phyloP scores from a whole-genome alignment of 495 filamentous ascomycete genomes.

The Penicillium lagena region DNA sequence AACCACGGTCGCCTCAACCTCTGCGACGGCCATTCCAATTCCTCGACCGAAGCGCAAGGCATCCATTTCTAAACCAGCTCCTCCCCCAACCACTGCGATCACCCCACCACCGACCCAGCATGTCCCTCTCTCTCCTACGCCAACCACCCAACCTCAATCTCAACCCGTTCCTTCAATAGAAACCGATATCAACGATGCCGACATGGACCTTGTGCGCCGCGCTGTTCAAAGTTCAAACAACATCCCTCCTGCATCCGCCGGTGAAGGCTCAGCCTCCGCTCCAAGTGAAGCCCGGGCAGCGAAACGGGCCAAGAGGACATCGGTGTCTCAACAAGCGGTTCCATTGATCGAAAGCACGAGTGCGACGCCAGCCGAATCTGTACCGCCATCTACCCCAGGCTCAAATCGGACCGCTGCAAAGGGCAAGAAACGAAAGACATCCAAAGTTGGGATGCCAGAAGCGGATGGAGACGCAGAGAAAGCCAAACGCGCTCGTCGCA shows the following conservation, averaged over 20 bases:
- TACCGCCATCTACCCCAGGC: constrained; percentile 10
- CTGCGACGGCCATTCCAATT: constrained; percentile 20
- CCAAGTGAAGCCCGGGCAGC: constrained; percentile 1
- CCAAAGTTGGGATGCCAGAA: constrained; percentile 16
- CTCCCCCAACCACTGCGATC: not conserved
- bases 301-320: constrained; percentile 14
- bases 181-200: not conserved
- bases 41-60: constrained; percentile 23
- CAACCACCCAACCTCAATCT: constrained; percentile 3
- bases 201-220: too few species aligned
- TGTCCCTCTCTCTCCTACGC: not conserved
- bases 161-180: not conserved
- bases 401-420: constrained; percentile 10
- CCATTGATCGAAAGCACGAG: constrained; percentile 6
- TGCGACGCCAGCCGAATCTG: constrained; percentile 5
- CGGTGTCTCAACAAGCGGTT: constrained; percentile 5
- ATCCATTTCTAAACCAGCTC: not conserved
- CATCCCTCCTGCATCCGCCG: constrained; percentile 3
- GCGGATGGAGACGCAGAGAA: constrained; percentile 22
- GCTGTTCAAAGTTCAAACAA: too few species aligned
- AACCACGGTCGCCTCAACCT: constrained; percentile 3
- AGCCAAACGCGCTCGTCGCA: constrained; percentile 18
- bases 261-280: not conserved
- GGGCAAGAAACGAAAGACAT: constrained; percentile 20
- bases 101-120: not conserved